Evolutionary conservation across 2,329 filamentous ascomycete species (phyloP).

Genomic region (Arthrobotrys megalospora): DNA sequence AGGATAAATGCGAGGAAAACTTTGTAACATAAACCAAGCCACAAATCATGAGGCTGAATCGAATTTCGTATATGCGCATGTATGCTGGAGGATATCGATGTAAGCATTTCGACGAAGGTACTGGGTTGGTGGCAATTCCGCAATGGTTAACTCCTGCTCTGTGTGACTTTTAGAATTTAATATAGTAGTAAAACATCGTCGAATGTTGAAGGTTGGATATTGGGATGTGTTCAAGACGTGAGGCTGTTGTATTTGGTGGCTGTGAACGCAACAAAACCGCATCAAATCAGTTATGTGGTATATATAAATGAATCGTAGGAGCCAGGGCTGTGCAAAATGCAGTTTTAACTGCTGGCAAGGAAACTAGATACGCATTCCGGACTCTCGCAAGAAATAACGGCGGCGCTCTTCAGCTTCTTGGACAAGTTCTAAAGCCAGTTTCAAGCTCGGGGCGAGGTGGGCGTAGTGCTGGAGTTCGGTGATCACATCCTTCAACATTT

Average conservation of each 20-base stretch:
- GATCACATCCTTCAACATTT: conserved; percentile 83
- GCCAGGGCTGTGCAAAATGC: conserved; percentile 12
- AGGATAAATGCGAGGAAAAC: conserved; percentile 4
- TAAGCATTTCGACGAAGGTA: background rate
- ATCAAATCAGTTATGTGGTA: conserved; percentile 1
- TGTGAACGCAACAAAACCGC: conserved; percentile 12
- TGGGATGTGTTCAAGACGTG: background rate
- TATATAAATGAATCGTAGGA: background rate
- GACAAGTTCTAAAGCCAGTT: conserved; percentile 83
- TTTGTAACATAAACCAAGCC: conserved; percentile 16
- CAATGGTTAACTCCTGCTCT: conserved; percentile 35
- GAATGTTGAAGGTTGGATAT: conserved; percentile 36
- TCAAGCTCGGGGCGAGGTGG: conserved; percentile 81
- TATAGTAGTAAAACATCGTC: conserved; percentile 48
- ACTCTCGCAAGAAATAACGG: conserved; percentile 74
- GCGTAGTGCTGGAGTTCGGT: conserved; percentile 82
- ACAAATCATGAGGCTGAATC: conserved; percentile 13
- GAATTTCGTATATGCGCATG: conserved; percentile 10
- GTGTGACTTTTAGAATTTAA: conserved; percentile 33
- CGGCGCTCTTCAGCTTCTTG: conserved; percentile 82
- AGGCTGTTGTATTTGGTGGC: conserved; percentile 1
- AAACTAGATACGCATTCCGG: conserved; percentile 62
- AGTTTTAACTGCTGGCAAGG: background rate
- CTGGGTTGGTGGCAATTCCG: background rate
- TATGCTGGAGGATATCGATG: background rate